A percentile compares a stretch with the other conserved stretches of the same genome.
These are phyloP conservation scores for Annulohypoxylon nitens DNA, from an alignment of 495 filamentous ascomycete genomes.

Conservation along the genomic window DNA sequence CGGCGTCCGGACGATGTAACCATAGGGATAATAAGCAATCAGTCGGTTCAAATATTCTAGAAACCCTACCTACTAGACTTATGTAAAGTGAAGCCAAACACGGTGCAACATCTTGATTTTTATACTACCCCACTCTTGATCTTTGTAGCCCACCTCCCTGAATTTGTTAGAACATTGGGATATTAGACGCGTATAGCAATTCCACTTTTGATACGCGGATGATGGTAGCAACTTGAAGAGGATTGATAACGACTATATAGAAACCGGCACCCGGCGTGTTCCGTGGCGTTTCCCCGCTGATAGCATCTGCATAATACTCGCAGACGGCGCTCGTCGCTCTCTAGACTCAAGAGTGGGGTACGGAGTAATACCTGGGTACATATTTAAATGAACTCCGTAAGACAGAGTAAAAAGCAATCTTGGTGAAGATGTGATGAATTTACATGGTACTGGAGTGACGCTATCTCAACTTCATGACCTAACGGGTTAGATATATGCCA, in stretches of 20 bases:
- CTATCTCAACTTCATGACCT: background rate
- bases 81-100: background rate
- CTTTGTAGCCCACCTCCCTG: background rate
- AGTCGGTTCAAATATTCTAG: background rate
- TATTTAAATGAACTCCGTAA: background rate
- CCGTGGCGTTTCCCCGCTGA: slow-evolving; percentile 27
- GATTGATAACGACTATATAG: background rate
- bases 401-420: background rate
- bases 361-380: background rate
- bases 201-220: background rate
- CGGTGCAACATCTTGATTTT: background rate
- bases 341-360: background rate
- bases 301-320: slow-evolving; percentile 14
- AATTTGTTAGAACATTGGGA: background rate
- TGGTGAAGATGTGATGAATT: background rate
- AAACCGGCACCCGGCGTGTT: slow-evolving; percentile 33
- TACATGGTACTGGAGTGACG: background rate
- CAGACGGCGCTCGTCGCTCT: background rate
- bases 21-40: slow-evolving; percentile 13
- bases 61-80: slow-evolving; percentile 2
- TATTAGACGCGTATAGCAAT: background rate
- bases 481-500: background rate
- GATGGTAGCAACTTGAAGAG: background rate
- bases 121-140: background rate
- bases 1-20: slow-evolving; percentile 4